Evolutionary conservation across 1,139 yeast genomes (phyloP).

Genomic region (Candida smagusa): DNA sequence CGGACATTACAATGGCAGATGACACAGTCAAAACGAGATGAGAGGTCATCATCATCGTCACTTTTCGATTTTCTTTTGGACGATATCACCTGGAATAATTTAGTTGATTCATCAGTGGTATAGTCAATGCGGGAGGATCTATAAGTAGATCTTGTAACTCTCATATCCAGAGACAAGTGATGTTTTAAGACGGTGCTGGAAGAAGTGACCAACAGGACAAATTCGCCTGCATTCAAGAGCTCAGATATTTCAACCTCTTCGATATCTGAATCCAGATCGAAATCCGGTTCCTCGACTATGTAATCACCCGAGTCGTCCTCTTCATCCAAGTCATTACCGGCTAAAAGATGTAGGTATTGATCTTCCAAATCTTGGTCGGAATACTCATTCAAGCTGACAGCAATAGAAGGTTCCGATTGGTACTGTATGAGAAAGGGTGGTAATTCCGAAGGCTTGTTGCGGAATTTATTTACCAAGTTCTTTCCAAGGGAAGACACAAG

Average conservation of each 20-base stretch:
- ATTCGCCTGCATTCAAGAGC: constrained; percentile 28
- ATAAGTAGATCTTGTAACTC: constrained; percentile 43
- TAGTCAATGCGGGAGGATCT: constrained; percentile 4
- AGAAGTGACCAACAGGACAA: constrained; percentile 27
- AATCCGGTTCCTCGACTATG: constrained; percentile 21
- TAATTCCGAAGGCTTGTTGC: constrained; percentile 13
- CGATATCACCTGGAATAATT: constrained; percentile 20
- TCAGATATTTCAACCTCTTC: constrained; percentile 16
- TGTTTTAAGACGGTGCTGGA: constrained; percentile 28
- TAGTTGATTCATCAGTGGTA: constrained; percentile 19
- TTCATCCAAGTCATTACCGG: constrained; percentile 37
- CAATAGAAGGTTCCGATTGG: constrained; percentile 6
- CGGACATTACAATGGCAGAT: constrained; percentile 76
- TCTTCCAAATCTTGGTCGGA: constrained; percentile 21
- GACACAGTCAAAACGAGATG: constrained; percentile 55
- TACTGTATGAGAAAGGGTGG: constrained; percentile 23
- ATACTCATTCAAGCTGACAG: constrained; percentile 19
- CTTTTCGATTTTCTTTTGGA: constrained; percentile 12
- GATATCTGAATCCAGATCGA: constrained; percentile 4
- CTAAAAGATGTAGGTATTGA: constrained; percentile 23
- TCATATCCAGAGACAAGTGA: constrained; percentile 28
- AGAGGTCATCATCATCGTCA: constrained; percentile 4
- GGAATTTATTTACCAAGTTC: constrained; percentile 6
- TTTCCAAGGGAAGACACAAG: constrained; percentile 22
- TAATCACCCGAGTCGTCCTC: constrained; percentile 48